phyloP scores from a whole-genome alignment of 768 basidiomycete genomes.

The Suillus hirtellus region DNA sequence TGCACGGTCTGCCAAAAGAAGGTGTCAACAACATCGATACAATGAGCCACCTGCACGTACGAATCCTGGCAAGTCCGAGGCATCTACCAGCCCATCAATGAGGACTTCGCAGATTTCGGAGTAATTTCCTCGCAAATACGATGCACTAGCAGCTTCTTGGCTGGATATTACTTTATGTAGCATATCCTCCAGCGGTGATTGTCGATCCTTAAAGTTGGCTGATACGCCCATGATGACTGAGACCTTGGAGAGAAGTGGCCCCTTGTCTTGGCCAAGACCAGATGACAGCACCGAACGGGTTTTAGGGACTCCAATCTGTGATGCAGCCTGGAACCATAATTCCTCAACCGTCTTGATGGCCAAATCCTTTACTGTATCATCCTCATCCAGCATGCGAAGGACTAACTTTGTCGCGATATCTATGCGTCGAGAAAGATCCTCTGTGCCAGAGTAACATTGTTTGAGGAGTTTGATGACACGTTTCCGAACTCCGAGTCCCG shows the following conservation, averaged over 20 bases:
- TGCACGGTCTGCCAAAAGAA: slow-evolving; percentile 60
- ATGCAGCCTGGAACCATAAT: slow-evolving; percentile 70
- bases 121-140: slow-evolving; percentile 65
- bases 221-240: slow-evolving; percentile 85
- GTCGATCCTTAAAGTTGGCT: slow-evolving; percentile 77
- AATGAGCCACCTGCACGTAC: slow-evolving; percentile 42
- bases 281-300: slow-evolving; percentile 31
- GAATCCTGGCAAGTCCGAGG: slow-evolving; percentile 74
- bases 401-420: slow-evolving; percentile 86
- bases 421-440: slow-evolving; percentile 57
- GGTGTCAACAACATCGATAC: slow-evolving; percentile 7
- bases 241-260: slow-evolving; percentile 61
- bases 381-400: slow-evolving; percentile 85
- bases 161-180: slow-evolving; percentile 79
- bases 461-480: slow-evolving; percentile 94
- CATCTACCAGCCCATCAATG: slow-evolving; percentile 89
- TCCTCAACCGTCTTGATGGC: slow-evolving; percentile 90
- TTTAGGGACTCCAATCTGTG: slow-evolving; percentile 39
- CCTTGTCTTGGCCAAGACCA: slow-evolving; percentile 48
- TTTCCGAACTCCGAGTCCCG: slow-evolving; percentile 90
- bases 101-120: slow-evolving; percentile 80
- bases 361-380: slow-evolving; percentile 92
- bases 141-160: slow-evolving; percentile 58
- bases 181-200: slow-evolving; percentile 82
- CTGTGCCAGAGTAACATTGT: slow-evolving; percentile 69